These are phyloP conservation scores for Chlorociboria aeruginascens DNA, from an alignment of 495 filamentous ascomycete species.

Conservation along the genomic window DNA sequence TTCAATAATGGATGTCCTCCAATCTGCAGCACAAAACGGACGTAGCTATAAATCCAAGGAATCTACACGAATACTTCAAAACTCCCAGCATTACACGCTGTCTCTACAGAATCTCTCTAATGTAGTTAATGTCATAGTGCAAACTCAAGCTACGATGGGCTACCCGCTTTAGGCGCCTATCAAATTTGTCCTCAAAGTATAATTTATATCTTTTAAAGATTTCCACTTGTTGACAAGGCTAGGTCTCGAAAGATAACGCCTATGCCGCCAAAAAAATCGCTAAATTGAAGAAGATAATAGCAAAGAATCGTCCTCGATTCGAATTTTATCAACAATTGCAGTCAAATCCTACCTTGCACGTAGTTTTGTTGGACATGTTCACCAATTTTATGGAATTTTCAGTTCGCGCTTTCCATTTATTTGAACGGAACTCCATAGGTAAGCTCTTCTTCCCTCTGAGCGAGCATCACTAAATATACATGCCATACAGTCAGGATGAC, in stretches of 20 bases:
- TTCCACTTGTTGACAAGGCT: not conserved
- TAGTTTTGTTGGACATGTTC: conserved; percentile 1
- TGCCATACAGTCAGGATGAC: not conserved
- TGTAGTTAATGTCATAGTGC: not conserved
- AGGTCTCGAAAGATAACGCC: not conserved
- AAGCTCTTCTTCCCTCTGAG: not conserved
- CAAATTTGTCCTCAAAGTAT: conserved; percentile 1
- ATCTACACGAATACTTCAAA: not conserved
- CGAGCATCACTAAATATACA: not conserved
- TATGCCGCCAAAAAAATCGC: not conserved
- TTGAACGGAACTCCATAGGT: not conserved
- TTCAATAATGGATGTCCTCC: too few relatives aligned
- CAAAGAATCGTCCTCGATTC: conserved; percentile 2
- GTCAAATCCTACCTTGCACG: not conserved
- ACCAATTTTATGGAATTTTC: conserved; percentile 1
- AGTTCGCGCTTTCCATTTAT: not conserved
- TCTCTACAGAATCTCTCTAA: not conserved
- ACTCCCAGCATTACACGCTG: not conserved
- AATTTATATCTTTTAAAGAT: not conserved
- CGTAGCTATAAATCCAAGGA: too few relatives aligned
- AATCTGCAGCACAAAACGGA: too few relatives aligned
- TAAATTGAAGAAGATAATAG: not conserved
- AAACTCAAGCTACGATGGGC: conserved; percentile 1
- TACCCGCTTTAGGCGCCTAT: conserved; percentile 1
- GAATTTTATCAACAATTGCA: conserved; percentile 1